A percentile compares a stretch with the other conserved stretches of the same genome.
These are phyloP conservation scores for Berberis vulgaris DNA, from an alignment of 164 flowering plant genomes.

Conservation along the genomic window DNA sequence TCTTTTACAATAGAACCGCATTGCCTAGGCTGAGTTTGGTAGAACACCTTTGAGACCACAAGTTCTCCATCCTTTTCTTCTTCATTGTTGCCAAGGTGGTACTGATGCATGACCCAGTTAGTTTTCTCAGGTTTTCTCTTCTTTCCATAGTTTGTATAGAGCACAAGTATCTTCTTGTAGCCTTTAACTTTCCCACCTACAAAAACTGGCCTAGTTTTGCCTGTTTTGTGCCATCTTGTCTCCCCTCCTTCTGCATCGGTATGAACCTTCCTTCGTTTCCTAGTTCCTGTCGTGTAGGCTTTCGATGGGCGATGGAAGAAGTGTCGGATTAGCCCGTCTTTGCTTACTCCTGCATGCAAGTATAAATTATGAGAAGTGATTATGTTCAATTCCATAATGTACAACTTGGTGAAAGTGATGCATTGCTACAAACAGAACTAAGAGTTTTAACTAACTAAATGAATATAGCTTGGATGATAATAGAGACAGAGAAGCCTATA, in stretches of 20 bases:
- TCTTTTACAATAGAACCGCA: conserved; percentile 33
- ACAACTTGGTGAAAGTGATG: no score
- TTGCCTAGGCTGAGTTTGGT: conserved; percentile 79
- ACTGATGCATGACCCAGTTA: conserved; percentile 90
- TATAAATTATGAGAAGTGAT: no score
- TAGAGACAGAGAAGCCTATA: no score
- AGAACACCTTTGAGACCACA: conserved; percentile 73
- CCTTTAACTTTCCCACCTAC: conserved; percentile 41
- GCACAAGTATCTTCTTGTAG: conserved; percentile 71
- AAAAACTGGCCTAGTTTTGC: conserved; percentile 62
- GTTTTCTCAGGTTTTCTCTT: conserved; percentile 76
- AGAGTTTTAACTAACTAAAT: no score
- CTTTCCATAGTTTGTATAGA: conserved; percentile 74
- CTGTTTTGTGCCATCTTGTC: conserved; percentile 86
- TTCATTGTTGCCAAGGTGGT: conserved; percentile 65
- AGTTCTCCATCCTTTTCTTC: conserved; percentile 80
- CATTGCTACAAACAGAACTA: no score
- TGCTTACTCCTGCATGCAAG: conserved; percentile 49
- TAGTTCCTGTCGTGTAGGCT: conserved; percentile 77
- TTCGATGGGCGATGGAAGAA: conserved; percentile 81
- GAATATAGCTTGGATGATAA: no score
- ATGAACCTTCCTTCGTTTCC: conserved; percentile 67
- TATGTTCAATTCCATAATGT: no score
- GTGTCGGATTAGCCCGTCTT: conserved; percentile 66
- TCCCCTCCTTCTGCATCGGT: conserved; percentile 55